Evolutionary conservation across 208 protist genomes (phyloP), one percentile per base, ranked within the genome.

Genomic region (Phytomonas sp.): DNA sequence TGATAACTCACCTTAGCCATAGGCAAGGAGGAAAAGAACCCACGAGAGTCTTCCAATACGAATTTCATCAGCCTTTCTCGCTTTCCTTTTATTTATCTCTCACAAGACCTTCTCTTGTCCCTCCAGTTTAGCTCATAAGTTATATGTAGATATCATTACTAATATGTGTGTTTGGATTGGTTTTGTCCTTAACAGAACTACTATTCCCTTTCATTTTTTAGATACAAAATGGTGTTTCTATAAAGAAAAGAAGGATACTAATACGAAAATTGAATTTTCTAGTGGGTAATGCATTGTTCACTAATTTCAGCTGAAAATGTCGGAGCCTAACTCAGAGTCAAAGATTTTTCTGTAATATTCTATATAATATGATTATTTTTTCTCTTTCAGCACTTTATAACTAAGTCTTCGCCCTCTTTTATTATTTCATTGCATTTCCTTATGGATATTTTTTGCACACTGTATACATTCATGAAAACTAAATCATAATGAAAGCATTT

Each of bases 391-490:
- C n/a, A n/a, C n/a, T n/a, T n/a, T n/a, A n/a, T n/a, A n/a, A n/a
- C n/a, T n/a, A n/a, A n/a, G n/a, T n/a, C n/a, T n/a, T n/a, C n/a
- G n/a, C n/a, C n/a, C n/a, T n/a, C n/a, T n/a, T n/a, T n/a, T n/a
- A n/a, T n/a, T n/a, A n/a, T n/a, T n/a, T n/a, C n/a, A n/a, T n/a
- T n/a, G n/a, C n/a, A n/a, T n/a, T n/a, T n/a, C n/a, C n/a, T n/a
- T n/a, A n/a, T n/a, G n/a, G n/a, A n/a, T n/a, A n/a, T n/a, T n/a
- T n/a, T n/a, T n/a, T n/a, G n/a, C n/a, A n/a, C n/a, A n/a, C n/a
- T n/a, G n/a, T 49, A 49, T 49, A 4, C 40, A 49, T 49, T 31
- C 4, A 63, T 40, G 11, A 23, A 23, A 68, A 68, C 63, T 63
- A 10, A 4, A 32, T 37, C 16, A 63, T 32, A 11, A 67, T 52